Percentiles rank a stretch among this genome's conserved stretches.
phyloP scores from a whole-genome alignment of 2,329 filamentous ascomycete species.

The Coniochaeta pulveracea region DNA sequence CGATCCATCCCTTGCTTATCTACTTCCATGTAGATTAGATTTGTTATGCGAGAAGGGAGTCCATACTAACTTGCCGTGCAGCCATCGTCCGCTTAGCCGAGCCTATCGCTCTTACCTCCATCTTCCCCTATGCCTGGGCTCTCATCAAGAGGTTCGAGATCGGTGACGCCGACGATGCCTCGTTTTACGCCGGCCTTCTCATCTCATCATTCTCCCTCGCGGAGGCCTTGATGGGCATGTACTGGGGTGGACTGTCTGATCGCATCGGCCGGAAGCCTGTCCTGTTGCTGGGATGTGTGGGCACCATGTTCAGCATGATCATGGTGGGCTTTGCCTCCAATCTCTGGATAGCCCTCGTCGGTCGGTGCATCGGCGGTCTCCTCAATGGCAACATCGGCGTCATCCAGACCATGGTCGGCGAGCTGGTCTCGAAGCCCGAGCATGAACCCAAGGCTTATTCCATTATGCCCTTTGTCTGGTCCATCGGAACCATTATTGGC shows the following conservation, averaged over 20 bases:
- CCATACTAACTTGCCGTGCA: slow-evolving; percentile 21
- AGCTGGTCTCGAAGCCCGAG: slow-evolving; percentile 71
- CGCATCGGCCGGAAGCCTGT: slow-evolving; percentile 76
- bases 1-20: not conserved
- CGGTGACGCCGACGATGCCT: slow-evolving; percentile 63
- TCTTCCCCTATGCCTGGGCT: slow-evolving; percentile 85
- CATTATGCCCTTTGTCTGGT: slow-evolving; percentile 93
- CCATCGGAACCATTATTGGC: slow-evolving; percentile 78
- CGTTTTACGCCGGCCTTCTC: slow-evolving; percentile 77
- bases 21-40: not conserved
- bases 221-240: slow-evolving; percentile 76
- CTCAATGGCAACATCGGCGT: slow-evolving; percentile 89
- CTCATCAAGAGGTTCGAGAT: slow-evolving; percentile 68
- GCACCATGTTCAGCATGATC: slow-evolving; percentile 73
- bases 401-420: slow-evolving; percentile 86
- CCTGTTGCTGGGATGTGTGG: slow-evolving; percentile 67
- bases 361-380: slow-evolving; percentile 66
- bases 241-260: slow-evolving; percentile 79
- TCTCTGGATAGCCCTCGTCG: slow-evolving; percentile 72
- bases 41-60: not conserved
- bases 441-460: slow-evolving; percentile 79
- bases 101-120: slow-evolving; percentile 84
- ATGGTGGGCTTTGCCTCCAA: slow-evolving; percentile 74
- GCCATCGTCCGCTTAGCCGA: slow-evolving; percentile 88
- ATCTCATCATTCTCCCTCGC: slow-evolving; percentile 78